Base-by-base conservation (phyloP, 2,329 filamentous ascomycete genomes). In the Penicillium occitanis region DNA sequence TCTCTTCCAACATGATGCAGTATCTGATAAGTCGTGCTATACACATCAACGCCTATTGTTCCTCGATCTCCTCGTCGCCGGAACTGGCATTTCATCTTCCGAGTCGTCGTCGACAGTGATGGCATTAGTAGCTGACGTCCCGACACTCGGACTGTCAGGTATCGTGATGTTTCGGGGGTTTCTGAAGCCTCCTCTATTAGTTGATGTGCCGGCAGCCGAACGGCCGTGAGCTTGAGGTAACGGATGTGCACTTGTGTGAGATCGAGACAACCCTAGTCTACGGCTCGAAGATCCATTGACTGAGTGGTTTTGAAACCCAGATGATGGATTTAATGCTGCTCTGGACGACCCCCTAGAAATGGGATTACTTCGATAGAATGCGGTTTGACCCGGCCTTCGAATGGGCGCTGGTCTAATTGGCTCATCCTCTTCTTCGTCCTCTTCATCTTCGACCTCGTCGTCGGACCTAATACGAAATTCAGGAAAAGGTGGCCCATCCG, bases 61-160 rank as follows among this genome's bases (percentile, higher is more conserved):
- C 59, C 72, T 68, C 55, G 64, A 61, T 69, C 72, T 70, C 61
- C 71, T 72, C 14, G 67, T 51, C n/a, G 62, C 51, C 25, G 65
- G 51, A 0, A 66, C 44, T n/a, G 65, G 65, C 65, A 63, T 66
- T 30, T 67, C 42, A 17, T 75, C 73, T 40, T 76, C 75, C 30
- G 73, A 75, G 37, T 75, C 73, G 61, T 73, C 71, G 19, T 74
- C 71, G 7, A 74, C n/a, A 44, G 61, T 63, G 37, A 76, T 74
- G 17, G 73, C 72, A 64, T 72, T 70, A 25, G 28, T 55, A 3
- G 58, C 66, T 46, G 72, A 71, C n/a, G 70, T 69, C 22, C 73
- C 72, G 25, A 66, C 60, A 14, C 37, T 22, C 6, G 22, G 2
- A 28, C 5, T 28, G 35, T n/a, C 3, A 11, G 19, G 8, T n/a